Base-by-base conservation (phyloP, 1,284 basidiomycete genomes). In the Ceratobasidium sp. region DNA sequence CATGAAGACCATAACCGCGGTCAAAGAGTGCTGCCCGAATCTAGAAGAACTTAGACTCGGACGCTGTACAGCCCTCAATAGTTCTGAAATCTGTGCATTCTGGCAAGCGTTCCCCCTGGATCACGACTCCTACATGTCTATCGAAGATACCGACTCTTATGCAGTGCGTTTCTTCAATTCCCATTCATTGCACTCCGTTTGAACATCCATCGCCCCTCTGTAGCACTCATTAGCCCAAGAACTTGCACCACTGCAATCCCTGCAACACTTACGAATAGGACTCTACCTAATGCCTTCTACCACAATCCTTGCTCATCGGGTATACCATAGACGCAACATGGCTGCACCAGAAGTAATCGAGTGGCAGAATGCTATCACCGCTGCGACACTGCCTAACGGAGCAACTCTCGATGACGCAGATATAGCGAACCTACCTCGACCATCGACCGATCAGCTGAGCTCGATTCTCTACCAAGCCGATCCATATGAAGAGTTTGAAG, bases 111-210 rank as follows among this genome's bases (percentile, higher is more conserved):
- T 77, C 42, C 75, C 75, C 12, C 64, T 77, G 10, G 75, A 77
- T 18, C 75, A 77, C 55, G 75, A 77, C 55, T 77, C 75, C 10
- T 77, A 77, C n/a, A 77, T 77, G 39, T 77, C 75, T 2, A 77
- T 58, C 9, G 75, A 77, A 44, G 64, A 64, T 15, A 68, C 64
- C 2, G 75, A 77, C 12, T 51, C 64, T 13, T 77, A 77, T 28
- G 75, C 64, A 9, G 75, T 77, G 40, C 2, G 75, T 68, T 7
- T 15, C 53, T 44, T 18, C 15, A 68, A 39, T 18, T 56, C 20
- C 6, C 33, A 42, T 20, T 42, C 23, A 42, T 40, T 12, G 33
- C 28, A 13, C 33, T 18, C 13, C 7, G 40, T 64, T 77, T 7
- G 49, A 28, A 56, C 23, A 20, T 53, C 18, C 6, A 9, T 26